Evolutionary conservation across 441 rosid species (phyloP).

Genomic region (Corymbia calophylla): DNA sequence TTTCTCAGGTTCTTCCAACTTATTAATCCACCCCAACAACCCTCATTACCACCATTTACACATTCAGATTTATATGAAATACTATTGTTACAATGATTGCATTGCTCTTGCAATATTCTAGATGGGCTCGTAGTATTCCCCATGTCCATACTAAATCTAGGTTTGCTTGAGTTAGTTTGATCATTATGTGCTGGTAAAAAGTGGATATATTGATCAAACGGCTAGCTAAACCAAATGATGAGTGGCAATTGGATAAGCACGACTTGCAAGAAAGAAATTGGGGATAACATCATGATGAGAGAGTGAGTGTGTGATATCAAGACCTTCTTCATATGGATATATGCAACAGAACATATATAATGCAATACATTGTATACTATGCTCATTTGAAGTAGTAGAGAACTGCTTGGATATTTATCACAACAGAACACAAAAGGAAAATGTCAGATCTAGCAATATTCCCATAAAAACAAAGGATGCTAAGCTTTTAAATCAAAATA

Average conservation of each 20-base stretch:
- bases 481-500: not conserved
- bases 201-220: not conserved
- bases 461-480: not conserved
- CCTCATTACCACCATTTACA: not conserved
- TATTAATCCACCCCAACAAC: not conserved
- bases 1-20: not conserved
- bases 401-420: not conserved
- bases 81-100: not conserved
- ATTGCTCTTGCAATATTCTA: not conserved
- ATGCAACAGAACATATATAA: not conserved
- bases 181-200: not conserved
- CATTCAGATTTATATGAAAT: not conserved
- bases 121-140: not conserved
- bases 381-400: not conserved
- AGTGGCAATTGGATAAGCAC: not conserved
- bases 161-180: not conserved
- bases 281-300: not conserved
- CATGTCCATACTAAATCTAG: not conserved
- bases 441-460: not conserved
- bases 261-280: not conserved
- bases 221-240: not conserved
- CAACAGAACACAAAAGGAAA: not conserved
- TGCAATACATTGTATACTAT: not conserved
- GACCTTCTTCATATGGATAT: not conserved
- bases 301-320: not conserved